Evolutionary conservation across 106 monocot species (phyloP), one percentile per base, ranked within the genome.

Genomic region (Amphibolis antarctica): DNA sequence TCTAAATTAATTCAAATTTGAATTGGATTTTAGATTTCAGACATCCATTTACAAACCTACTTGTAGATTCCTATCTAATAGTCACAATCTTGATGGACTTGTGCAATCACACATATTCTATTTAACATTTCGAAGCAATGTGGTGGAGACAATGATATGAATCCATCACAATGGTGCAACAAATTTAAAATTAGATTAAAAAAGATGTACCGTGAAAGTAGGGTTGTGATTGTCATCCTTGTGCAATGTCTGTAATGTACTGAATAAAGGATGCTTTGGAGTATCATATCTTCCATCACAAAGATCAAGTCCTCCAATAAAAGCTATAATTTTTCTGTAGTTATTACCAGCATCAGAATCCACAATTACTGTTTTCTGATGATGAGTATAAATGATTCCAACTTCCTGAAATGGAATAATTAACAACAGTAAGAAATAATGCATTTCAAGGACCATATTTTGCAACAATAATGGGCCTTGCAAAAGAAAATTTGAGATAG

Each of bases 241-340:
- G 66, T 92, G 92, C 69, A 85, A 44, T 60, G 92, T 88, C 43
- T 85, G 60, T 10, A 88, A 71, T 44, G 92, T 85, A 59, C 77
- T 72, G 51, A 92, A 88, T 63, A 92, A 44, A 66, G 71, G 56
- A 67, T 92, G 92, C 12, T 60, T 48, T 27, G 88, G 92, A 46
- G 75, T 92, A 67, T 92, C 92, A 64, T 92, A 92, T 71, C 92
- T 71, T 26, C 92, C 92, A 51, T 82, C 87, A 74, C 92, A 92
- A 60, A 92, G 60, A 78, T 92, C 88, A 56, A 92, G 81, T 18
- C 92, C 92, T 73, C 92, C 92, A 69, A 92, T 80, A 76, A 92
- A 92, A 65, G 92, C 92, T 56, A 80, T 71, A 20, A 92, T 76
- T 74, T 88, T 88, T 55, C 88, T 77, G 60, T 57, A 82, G 45